A percentile compares a stretch with the other conserved stretches of the same genome.
Conservation (phyloP, 306 rosid species). For the Senna siamea region DNA sequence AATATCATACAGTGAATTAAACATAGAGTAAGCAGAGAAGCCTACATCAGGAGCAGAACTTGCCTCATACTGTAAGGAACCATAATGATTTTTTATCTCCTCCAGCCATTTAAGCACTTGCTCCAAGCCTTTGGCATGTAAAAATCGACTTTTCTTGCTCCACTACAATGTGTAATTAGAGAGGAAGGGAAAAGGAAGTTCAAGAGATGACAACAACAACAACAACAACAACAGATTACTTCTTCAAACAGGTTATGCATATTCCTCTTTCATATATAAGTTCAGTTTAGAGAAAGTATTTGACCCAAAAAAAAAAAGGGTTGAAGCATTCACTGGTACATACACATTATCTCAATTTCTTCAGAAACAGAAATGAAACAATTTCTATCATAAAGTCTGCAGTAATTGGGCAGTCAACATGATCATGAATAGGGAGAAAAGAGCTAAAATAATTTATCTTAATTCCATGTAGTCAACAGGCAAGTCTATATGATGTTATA, state of each 20-base stretch:
- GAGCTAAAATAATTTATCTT: slow-evolving; percentile 2
- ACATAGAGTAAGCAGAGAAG: slow-evolving; percentile 29
- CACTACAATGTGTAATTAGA: slow-evolving; percentile 58
- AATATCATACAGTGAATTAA: slow-evolving; percentile 35
- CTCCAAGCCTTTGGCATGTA: slow-evolving; percentile 86
- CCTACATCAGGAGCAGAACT: slow-evolving; percentile 59
- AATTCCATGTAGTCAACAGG: slow-evolving; percentile 24
- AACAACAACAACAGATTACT: slow-evolving; percentile 28
- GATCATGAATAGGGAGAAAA: slow-evolving; percentile 15
- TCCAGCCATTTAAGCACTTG: slow-evolving; percentile 88
- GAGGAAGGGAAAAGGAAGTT: slow-evolving; percentile 33
- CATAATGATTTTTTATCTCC: slow-evolving; percentile 62
- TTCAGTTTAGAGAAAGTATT: slow-evolving; percentile 6
- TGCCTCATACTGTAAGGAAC: slow-evolving; percentile 68
- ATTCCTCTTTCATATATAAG: slow-evolving; percentile 7
- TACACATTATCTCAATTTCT: background rate
- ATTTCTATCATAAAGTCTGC: slow-evolving; percentile 19
- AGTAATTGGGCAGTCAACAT: slow-evolving; percentile 13
- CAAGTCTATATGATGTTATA: slow-evolving; percentile 17
- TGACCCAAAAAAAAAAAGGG: background rate
- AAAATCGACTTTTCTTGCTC: slow-evolving; percentile 81
- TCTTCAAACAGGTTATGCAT: slow-evolving; percentile 7
- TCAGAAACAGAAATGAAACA: slow-evolving; percentile 6
- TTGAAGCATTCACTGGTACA: background rate
- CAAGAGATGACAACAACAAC: slow-evolving; percentile 29